Conservation (phyloP, 2,329 filamentous ascomycete genomes). For the Stachybotrys echinatus region DNA sequence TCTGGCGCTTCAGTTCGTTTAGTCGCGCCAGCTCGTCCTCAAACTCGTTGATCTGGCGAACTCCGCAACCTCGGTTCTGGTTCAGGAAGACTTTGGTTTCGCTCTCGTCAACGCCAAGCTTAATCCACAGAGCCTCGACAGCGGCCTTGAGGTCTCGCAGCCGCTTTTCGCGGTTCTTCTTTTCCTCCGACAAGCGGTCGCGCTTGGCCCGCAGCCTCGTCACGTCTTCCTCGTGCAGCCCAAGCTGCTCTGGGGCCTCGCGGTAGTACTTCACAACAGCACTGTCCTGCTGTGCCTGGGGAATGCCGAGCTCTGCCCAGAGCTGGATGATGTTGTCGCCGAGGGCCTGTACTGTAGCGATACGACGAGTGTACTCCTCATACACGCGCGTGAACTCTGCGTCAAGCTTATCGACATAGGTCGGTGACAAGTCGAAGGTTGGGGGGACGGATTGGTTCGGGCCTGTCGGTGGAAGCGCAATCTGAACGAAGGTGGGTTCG, state of each 20-base stretch:
- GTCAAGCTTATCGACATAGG: conserved; percentile 83
- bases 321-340: conserved; percentile 86
- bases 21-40: conserved; percentile 83
- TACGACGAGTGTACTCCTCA: conserved; percentile 86
- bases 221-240: conserved; percentile 84
- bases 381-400: conserved; percentile 91
- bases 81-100: conserved; percentile 84
- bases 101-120: conserved; percentile 73
- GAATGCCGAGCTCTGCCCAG: conserved; percentile 92
- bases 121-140: conserved; percentile 87
- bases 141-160: conserved; percentile 69
- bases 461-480: conserved; percentile 77
- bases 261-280: conserved; percentile 85
- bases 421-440: conserved; percentile 85
- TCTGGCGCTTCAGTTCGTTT: conserved; percentile 91
- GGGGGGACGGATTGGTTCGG: conserved; percentile 72
- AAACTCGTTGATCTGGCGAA: conserved; percentile 91
- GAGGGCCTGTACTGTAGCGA: conserved; percentile 67
- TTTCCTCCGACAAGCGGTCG: conserved; percentile 83
- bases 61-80: conserved; percentile 81
- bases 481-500: conserved; percentile 79
- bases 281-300: conserved; percentile 85
- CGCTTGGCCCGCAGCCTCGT: conserved; percentile 65
- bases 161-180: conserved; percentile 72
- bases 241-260: conserved; percentile 88